Evolutionary conservation across 768 basidiomycete species (phyloP), one percentile per base, ranked within the genome.

Genomic region (Tephrocybe sp.): DNA sequence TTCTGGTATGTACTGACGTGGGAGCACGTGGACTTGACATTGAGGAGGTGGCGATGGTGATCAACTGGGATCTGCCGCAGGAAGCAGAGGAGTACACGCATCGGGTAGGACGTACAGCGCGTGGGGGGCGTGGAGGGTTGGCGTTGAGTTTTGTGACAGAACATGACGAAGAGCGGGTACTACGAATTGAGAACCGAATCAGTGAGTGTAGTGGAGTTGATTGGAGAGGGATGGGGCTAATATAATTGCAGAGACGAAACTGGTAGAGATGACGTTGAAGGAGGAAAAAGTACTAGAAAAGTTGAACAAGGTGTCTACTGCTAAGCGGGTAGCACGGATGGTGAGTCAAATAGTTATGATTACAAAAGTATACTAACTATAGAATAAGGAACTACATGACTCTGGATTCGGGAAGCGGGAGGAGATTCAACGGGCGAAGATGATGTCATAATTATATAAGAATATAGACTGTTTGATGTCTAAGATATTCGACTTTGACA

Each of bases 81-180:
- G 85, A 87, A 62, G 78, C 92, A 5, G 96, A 96, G 66, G 95
- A 96, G 64, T 99, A 99, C 63, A 89, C 92, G 1, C 97, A 99
- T 71, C 82, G 97, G 18, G 97, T 99, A 1, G 94, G 94, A 36
- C 71, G 94, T 62, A 98, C 94, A 19, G 94, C 94, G 25, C 84
- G 94, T 59, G 89, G 87, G 9, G 97, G 97, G 5, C 78, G 83
- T 60, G 89, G 87, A 2, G 97, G 97, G 60, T 72, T 94, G 41
- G 92, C 92, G 1, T 77, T 98, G 24, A 98, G 94, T 60, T 91
- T 98, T 63, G 89, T 98, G 44, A 97, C 96, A 2, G 96, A 98
- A 69, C 75, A 80, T 36, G 97, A 98, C 64, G 92, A 95, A 60
- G 86, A 92, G 46, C 75, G 86, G 39, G 82, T 99, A 32, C 56